Evolutionary conservation across 495 filamentous ascomycete genomes (phyloP), one percentile per base, ranked within the genome.

Genomic region (Neurospora africana): DNA sequence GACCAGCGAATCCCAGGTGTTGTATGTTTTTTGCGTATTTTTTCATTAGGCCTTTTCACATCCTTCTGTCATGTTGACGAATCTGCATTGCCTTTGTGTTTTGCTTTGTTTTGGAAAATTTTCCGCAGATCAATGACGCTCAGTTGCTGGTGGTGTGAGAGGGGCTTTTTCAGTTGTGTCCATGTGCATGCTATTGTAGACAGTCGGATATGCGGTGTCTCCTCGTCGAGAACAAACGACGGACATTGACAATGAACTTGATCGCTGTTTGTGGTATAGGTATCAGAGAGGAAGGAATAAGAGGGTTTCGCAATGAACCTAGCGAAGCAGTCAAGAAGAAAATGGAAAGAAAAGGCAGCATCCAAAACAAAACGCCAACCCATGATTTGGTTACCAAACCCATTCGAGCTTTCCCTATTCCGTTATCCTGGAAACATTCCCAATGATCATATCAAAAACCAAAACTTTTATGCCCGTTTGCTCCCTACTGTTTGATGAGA

Each of bases 1-100:
- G 78, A 85, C 70, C 70, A 75, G 75, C 69, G 75, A 75, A 75
- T 77, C 70, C 74, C 70, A 58, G 74, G 75, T 73, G 75, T 75
- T 77, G 75, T 74, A 77, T n/a, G n/a, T n/a, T n/a, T n/a, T n/a
- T n/a, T n/a, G n/a, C n/a, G n/a, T n/a, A n/a, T n/a, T n/a, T n/a
- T 75, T n/a, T n/a, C n/a, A n/a, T n/a, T n/a, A n/a, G n/a, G n/a
- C n/a, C n/a, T n/a, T n/a, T n/a, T n/a, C n/a, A 41, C 39, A 41
- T 19, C 39, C 15, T 41, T 41, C 39, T 41, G 15, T 41, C 5
- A 41, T 19, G 17, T 41, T 41, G 5, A 41, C 39, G 39, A 21
- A 44, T 44, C n/a, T 21, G 43, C 21, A 9, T n/a, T 44, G 2
- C 9, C 43, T 44, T 44, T 21, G n/a, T 21, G 41, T 44, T n/a